phyloP scores from a whole-genome alignment of 2,329 filamentous ascomycete species.

The Laburnicola sp. region DNA sequence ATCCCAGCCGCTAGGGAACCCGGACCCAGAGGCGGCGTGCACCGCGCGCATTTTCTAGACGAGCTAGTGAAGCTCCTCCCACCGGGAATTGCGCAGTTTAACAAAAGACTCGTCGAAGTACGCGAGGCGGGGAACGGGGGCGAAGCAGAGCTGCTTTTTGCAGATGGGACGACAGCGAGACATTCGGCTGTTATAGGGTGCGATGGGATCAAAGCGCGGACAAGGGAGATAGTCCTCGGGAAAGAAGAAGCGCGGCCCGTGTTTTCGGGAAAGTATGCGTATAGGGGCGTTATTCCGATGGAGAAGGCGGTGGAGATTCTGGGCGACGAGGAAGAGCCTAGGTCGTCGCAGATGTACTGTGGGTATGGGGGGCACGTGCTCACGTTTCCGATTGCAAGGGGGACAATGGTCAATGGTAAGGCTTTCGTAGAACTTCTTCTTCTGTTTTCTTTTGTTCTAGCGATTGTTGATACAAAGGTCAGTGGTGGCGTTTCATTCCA shows the following conservation, averaged over 20 bases:
- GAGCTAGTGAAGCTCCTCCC: constrained; percentile 55
- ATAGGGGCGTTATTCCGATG: constrained; percentile 65
- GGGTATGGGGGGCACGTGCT: constrained; percentile 62
- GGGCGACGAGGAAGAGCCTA: constrained; percentile 53
- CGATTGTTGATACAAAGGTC: neutral
- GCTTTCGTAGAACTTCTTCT: neutral
- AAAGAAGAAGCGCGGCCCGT: constrained; percentile 48
- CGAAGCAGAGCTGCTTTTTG: constrained; percentile 44
- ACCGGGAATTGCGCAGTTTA: constrained; percentile 45
- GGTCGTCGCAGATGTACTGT: constrained; percentile 59
- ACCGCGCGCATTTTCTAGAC: constrained; percentile 55
- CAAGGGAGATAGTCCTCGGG: constrained; percentile 58
- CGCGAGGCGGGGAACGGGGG: constrained; percentile 26
- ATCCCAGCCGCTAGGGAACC: constrained; percentile 22
- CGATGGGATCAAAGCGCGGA: constrained; percentile 65
- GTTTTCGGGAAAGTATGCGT: constrained; percentile 64
- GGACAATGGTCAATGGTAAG: constrained; percentile 57
- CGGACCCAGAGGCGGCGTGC: constrained; percentile 44
- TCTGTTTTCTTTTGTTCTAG: neutral
- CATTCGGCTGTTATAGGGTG: constrained; percentile 61
- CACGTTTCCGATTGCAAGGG: constrained; percentile 64
- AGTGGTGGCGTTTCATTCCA: constrained; percentile 36
- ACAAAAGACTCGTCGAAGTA: constrained; percentile 42
- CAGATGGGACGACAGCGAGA: constrained; percentile 50
- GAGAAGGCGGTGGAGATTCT: constrained; percentile 53